phyloP scores from a whole-genome alignment of 148 eudicot species.

The Rhododendron griersonianum region DNA sequence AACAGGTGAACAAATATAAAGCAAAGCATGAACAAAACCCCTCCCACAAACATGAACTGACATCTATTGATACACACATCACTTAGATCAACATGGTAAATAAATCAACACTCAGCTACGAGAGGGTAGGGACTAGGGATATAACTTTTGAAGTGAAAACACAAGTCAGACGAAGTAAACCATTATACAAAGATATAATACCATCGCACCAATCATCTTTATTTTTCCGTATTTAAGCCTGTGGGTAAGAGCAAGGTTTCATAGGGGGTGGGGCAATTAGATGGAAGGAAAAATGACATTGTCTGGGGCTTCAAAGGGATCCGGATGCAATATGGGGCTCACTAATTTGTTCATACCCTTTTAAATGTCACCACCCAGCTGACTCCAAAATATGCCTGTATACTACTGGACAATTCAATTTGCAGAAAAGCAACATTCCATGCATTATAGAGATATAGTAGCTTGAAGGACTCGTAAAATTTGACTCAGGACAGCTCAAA shows the following conservation, averaged over 20 bases:
- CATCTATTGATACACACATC: background rate
- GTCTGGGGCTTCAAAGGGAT: background rate
- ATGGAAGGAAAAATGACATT: background rate
- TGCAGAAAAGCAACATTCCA: background rate
- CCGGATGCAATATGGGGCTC: background rate
- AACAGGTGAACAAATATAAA: background rate
- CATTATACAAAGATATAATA: background rate
- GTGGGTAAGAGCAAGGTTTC: background rate
- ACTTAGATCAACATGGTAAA: background rate
- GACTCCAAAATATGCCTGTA: background rate
- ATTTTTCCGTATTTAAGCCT: background rate
- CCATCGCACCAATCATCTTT: background rate
- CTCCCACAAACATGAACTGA: background rate
- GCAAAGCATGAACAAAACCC: constrained; percentile 1
- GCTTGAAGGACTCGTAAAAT: background rate
- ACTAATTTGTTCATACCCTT: background rate
- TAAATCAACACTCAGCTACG: background rate
- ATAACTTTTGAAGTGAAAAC: background rate
- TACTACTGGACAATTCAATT: background rate
- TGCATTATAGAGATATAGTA: background rate
- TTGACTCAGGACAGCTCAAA: constrained; percentile 15
- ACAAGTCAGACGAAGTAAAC: background rate
- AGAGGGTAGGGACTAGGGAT: background rate
- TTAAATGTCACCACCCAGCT: background rate
- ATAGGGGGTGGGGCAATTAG: background rate